These are phyloP conservation scores for Aspergillus versicolor DNA, from an alignment of 2,329 filamentous ascomycete species.

Conservation along the genomic window DNA sequence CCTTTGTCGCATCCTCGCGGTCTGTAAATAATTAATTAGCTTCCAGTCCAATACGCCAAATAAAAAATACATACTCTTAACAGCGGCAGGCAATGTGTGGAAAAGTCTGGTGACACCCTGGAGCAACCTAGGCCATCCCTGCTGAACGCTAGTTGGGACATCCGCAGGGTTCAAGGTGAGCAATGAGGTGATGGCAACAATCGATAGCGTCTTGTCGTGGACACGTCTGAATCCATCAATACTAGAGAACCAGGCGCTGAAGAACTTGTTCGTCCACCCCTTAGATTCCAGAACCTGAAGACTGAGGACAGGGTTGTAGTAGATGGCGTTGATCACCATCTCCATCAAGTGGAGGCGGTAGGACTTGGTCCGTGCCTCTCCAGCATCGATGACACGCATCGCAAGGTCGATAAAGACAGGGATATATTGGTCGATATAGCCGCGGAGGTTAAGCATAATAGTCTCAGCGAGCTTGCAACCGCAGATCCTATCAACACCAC, in stretches of 20 bases:
- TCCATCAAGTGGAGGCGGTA: slow-evolving; percentile 97
- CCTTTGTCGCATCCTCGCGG: slow-evolving; percentile 86
- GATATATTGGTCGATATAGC: slow-evolving; percentile 83
- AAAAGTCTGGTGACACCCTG: slow-evolving; percentile 88
- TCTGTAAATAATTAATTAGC: slow-evolving; percentile 48
- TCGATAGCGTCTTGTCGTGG: slow-evolving; percentile 98
- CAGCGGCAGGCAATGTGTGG: slow-evolving; percentile 80
- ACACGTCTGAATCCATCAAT: slow-evolving; percentile 92
- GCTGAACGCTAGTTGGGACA: slow-evolving; percentile 87
- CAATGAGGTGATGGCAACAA: slow-evolving; percentile 85
- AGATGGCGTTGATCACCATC: slow-evolving; percentile 96
- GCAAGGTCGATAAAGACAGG: slow-evolving; percentile 85
- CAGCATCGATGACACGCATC: slow-evolving; percentile 72
- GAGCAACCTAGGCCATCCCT: slow-evolving; percentile 89
- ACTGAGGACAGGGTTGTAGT: slow-evolving; percentile 88
- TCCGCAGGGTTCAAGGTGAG: slow-evolving; percentile 76
- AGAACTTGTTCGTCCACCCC: slow-evolving; percentile 98
- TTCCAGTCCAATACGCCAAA: not conserved
- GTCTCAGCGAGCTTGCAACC: slow-evolving; percentile 97
- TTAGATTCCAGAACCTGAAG: slow-evolving; percentile 86
- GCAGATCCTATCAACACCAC: slow-evolving; percentile 91
- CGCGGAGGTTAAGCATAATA: slow-evolving; percentile 92
- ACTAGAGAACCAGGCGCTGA: slow-evolving; percentile 95
- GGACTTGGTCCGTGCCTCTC: slow-evolving; percentile 83
- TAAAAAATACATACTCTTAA: slow-evolving; percentile 66